Evolutionary conservation across 2,329 filamentous ascomycete genomes (phyloP).

Genomic region (Cryphonectria radicalis): DNA sequence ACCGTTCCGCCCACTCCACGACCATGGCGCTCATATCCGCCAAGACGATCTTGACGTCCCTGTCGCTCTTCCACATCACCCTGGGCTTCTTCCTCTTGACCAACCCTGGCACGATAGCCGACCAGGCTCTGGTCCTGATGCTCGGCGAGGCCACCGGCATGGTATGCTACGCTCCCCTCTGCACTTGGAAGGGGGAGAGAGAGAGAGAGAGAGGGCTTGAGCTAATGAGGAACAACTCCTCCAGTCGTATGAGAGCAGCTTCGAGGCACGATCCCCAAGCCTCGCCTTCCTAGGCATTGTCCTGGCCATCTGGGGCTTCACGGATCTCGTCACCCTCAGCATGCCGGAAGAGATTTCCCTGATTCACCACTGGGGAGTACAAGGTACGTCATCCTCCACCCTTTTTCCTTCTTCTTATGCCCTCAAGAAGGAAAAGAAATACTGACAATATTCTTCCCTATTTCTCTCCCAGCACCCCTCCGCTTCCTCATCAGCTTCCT

Average conservation of each 20-base stretch:
- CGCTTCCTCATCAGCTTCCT: slow-evolving; percentile 66
- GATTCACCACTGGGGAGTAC: slow-evolving; percentile 68
- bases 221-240: not conserved
- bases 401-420: slow-evolving; percentile 53
- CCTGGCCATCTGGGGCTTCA: slow-evolving; percentile 63
- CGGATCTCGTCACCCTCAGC: slow-evolving; percentile 68
- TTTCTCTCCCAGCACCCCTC: slow-evolving; percentile 55
- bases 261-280: slow-evolving; percentile 71
- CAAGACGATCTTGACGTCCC: slow-evolving; percentile 77
- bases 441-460: slow-evolving; percentile 30
- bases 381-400: slow-evolving; percentile 66
- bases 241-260: slow-evolving; percentile 67
- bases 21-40: slow-evolving; percentile 82
- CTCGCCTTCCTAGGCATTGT: slow-evolving; percentile 75
- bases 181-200: not conserved
- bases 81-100: slow-evolving; percentile 83
- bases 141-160: slow-evolving; percentile 84
- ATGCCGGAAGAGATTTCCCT: slow-evolving; percentile 69
- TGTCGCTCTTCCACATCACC: slow-evolving; percentile 84
- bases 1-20: slow-evolving; percentile 24
- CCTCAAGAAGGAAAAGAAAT: not conserved
- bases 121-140: slow-evolving; percentile 80
- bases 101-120: slow-evolving; percentile 71
- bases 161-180: slow-evolving; percentile 52
- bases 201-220: not conserved